Evolutionary conservation across 2,329 filamentous ascomycete species (phyloP), one percentile per base, ranked within the genome.

Genomic region (Alternaria gaisen): DNA sequence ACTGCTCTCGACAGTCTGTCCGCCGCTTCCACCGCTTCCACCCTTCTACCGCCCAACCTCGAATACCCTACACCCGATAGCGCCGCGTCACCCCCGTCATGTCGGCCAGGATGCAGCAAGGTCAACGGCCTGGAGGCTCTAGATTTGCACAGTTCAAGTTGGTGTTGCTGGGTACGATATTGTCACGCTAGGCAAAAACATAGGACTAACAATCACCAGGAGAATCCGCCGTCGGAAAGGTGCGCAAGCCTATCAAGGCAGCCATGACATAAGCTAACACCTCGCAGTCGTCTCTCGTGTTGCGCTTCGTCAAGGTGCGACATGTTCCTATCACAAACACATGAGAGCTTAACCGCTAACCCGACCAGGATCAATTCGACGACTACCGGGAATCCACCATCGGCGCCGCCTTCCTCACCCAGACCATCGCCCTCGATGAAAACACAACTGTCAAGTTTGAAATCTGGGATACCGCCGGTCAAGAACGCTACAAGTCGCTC

Each of bases 121-220:
- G 85, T 77, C 85, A 83, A 75, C 84, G 88, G 68, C 85, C 87
- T 63, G 86, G 86, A 75, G 87, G 76, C 67, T 77, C 91, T 82
- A 90, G 94, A 77, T 98, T 99, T 82, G 94, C 95, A 75, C 95
- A 99, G 86, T 99, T 99, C 85, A 99, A 99, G 87, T 88, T 99
- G 74, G 95, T 99, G 69, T 86, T 99, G 77, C 87, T 99, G 68
- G 95, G 95, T 98, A 87, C 71, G n/a, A n/a, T n/a, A n/a, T n/a
- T n/a, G n/a, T n/a, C n/a, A n/a, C n/a, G n/a, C n/a, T n/a, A n/a
- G n/a, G n/a, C n/a, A n/a, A n/a, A n/a, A n/a, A n/a, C n/a, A n/a
- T n/a, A n/a, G n/a, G n/a, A 34, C 72, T 77, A 68, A 77, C 66
- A 10, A 18, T n/a, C 26, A 14, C 52, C 79, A 98, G 94, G 95